Evolutionary conservation across 345 rosid species (phyloP).

Genomic region (Hibiscus mutabilis): DNA sequence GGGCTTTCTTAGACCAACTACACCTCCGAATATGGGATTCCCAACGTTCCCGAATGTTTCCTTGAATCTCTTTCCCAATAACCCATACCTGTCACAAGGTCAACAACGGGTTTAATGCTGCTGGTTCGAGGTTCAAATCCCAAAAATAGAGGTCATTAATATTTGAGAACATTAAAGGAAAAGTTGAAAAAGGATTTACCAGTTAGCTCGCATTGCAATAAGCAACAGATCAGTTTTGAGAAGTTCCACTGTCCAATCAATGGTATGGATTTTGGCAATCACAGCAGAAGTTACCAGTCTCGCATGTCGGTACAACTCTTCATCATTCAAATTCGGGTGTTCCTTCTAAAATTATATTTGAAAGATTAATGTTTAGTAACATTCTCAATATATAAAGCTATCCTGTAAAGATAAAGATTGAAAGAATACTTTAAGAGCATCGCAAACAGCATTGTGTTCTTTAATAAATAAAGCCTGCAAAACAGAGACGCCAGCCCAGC

Average conservation of each 20-base stretch:
- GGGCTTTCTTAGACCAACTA: conserved; percentile 41
- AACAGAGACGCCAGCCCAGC: conserved; percentile 48
- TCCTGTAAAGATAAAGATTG: background rate
- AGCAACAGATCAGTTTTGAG: conserved; percentile 46
- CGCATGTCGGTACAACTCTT: conserved; percentile 40
- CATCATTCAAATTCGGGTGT: conserved; percentile 34
- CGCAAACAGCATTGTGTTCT: conserved; percentile 54
- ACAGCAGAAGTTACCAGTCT: conserved; percentile 59
- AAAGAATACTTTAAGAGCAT: conserved; percentile 34
- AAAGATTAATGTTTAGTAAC: background rate
- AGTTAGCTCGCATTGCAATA: conserved; percentile 55
- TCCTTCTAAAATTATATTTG: conserved; percentile 23
- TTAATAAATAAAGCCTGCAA: conserved; percentile 45
- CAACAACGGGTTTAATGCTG: too few relatives aligned
- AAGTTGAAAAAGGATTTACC: conserved; percentile 22
- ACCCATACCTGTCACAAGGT: too few relatives aligned
- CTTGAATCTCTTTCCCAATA: conserved; percentile 55
- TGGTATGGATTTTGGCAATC: conserved; percentile 60
- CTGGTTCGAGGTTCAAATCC: background rate
- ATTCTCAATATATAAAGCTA: background rate
- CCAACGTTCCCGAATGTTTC: conserved; percentile 51
- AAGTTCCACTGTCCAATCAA: conserved; percentile 66
- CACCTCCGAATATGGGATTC: conserved; percentile 32
- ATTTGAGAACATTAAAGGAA: too few relatives aligned
- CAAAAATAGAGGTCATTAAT: background rate